Evolutionary conservation across 2,329 filamentous ascomycete species (phyloP).

Genomic region (Nigrospora osmanthi): DNA sequence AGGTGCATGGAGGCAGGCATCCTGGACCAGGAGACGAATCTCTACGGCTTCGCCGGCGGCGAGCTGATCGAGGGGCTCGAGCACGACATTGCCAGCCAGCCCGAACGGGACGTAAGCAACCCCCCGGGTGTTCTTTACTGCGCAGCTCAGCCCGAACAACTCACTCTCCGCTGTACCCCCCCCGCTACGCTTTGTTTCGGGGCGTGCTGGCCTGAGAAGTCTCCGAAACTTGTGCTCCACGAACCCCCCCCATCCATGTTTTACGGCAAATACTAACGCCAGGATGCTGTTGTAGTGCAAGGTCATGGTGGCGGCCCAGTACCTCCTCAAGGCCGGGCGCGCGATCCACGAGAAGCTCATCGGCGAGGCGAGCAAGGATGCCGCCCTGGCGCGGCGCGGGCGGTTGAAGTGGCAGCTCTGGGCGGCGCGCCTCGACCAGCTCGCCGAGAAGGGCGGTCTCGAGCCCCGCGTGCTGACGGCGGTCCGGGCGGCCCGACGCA

Average conservation of each 20-base stretch:
- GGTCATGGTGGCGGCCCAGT: neutral
- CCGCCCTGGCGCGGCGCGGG: neutral
- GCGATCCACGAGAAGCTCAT: neutral
- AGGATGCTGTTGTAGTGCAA: too few relatives aligned
- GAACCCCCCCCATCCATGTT: too few relatives aligned
- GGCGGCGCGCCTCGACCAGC: neutral
- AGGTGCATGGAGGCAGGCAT: neutral
- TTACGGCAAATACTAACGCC: too few relatives aligned
- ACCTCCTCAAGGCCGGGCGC: neutral
- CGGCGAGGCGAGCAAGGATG: neutral
- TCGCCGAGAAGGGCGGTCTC: neutral
- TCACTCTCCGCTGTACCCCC: too few relatives aligned
- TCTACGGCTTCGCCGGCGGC: neutral
- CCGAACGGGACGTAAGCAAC: neutral
- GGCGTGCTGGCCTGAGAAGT: too few relatives aligned
- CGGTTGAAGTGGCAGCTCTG: neutral
- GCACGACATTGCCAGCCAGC: neutral
- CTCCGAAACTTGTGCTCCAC: too few relatives aligned
- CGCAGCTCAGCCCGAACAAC: too few relatives aligned
- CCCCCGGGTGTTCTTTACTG: too few relatives aligned
- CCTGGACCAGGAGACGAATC: neutral
- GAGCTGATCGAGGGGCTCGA: constrained; percentile 1
- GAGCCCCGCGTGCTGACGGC: neutral
- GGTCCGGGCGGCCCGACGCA: neutral
- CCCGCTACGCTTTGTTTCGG: too few relatives aligned